Percentiles rank a stretch among this genome's conserved stretches.
phyloP scores from a whole-genome alignment of 192 early-diverging fungal genomes.

The Backusella parvicylindrica region DNA sequence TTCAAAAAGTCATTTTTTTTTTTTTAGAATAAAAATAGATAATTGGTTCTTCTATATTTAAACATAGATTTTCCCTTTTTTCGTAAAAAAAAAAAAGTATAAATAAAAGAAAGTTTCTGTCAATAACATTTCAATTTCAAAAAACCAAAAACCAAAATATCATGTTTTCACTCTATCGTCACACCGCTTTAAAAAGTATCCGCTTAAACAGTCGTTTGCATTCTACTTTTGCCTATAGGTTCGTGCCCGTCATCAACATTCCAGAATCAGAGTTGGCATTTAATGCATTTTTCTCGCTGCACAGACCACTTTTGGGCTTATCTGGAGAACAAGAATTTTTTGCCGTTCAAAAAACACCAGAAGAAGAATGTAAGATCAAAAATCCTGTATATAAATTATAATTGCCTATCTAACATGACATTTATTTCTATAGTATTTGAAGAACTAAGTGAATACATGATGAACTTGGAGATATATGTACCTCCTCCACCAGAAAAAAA shows the following conservation, averaged over 20 bases:
- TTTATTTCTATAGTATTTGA: not conserved
- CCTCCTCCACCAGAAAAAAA: not conserved
- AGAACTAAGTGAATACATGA: not conserved
- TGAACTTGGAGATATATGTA: not conserved
- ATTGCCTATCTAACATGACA: too few relatives aligned
- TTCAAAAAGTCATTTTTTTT: too few relatives aligned
- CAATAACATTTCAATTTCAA: not conserved
- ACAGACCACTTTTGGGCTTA: constrained; percentile 47
- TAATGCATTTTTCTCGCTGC: constrained; percentile 55
- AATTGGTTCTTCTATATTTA: not conserved
- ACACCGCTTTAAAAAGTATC: not conserved
- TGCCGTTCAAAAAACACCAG: not conserved
- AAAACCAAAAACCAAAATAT: not conserved
- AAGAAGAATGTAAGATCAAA: not conserved
- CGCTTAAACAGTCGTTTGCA: not conserved
- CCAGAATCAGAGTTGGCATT: constrained; percentile 47
- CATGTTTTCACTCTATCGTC: not conserved
- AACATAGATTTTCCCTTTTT: not conserved
- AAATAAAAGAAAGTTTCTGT: not conserved
- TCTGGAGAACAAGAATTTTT: constrained; percentile 9
- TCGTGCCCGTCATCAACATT: constrained; percentile 16
- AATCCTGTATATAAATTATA: not conserved
- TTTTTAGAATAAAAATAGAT: not conserved
- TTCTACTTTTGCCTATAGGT: not conserved
- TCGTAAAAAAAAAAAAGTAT: not conserved